phyloP scores from a whole-genome alignment of 768 basidiomycete genomes.

The Austroboletus festivus region DNA sequence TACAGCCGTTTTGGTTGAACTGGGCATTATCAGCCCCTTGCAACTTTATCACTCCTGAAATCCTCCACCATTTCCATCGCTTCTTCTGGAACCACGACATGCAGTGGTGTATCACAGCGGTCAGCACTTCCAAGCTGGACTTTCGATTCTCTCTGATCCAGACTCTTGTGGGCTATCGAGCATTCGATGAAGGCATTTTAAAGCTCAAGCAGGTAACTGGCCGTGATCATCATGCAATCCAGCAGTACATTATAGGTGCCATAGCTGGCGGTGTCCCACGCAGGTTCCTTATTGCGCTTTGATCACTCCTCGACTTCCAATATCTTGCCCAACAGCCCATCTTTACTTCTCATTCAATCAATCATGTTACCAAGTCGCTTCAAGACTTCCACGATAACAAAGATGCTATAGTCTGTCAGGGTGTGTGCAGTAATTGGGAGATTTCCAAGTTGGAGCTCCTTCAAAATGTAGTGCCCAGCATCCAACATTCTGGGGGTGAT shows the following conservation, averaged over 20 bases:
- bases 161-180: slow-evolving; percentile 32
- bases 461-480: no score
- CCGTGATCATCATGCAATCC: slow-evolving; percentile 12
- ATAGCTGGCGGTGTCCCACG: slow-evolving; percentile 6
- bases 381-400: slow-evolving; percentile 37
- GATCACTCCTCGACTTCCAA: slow-evolving; percentile 40
- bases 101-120: neutral
- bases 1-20: slow-evolving; percentile 27
- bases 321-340: slow-evolving; percentile 35
- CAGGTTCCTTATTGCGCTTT: slow-evolving; percentile 16
- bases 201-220: slow-evolving; percentile 17
- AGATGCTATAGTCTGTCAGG: slow-evolving; percentile 25
- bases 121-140: slow-evolving; percentile 31
- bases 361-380: slow-evolving; percentile 25
- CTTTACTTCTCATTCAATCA: slow-evolving; percentile 32
- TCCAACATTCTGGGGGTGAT: neutral
- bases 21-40: slow-evolving; percentile 34
- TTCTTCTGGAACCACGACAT: slow-evolving; percentile 1
- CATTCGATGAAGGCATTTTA: slow-evolving; percentile 39
- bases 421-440: neutral
- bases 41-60: slow-evolving; percentile 31
- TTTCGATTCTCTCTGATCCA: slow-evolving; percentile 38
- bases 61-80: neutral
- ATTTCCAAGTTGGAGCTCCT: no score
- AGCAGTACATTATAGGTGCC: slow-evolving; percentile 12